Evolutionary conservation across 495 filamentous ascomycete species (phyloP), one percentile per base, ranked within the genome.

Genomic region (Cetradonia linearis): DNA sequence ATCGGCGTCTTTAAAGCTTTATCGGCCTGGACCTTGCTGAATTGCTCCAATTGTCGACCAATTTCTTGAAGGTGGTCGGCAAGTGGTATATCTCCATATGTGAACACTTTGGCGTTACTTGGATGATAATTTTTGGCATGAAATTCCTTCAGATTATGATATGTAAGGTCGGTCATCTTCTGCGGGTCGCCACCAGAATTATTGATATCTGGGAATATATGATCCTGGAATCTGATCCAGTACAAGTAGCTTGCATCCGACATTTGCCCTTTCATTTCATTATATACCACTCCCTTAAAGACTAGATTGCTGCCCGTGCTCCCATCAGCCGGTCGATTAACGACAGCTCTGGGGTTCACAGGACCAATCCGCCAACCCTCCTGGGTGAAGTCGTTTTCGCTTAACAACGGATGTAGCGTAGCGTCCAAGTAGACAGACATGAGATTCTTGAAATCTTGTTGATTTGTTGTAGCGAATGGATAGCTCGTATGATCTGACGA

Each of bases 191-290:
- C 93, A 30, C 94, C 93, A 4, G 91, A 96, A 74, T 98, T 96
- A 72, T 97, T 86, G 64, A 98, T 85, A 16, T 85, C 82, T 0
- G 93, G 93, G 68, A 93, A 90, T 25, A 98, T 89, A 71, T 92
- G 89, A 63, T 98, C 89, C 68, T 93, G 89, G 69, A 94, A 97
- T 56, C 83, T 77, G 62, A 96, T 93, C 65, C 95, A 96, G 74
- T 86, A 98, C 3, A 97, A 78, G 70, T 98, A 97, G 66, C 89
- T 89, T 16, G 93, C 88, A 71, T 97, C 93, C 9, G 93, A 97
- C 83, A 97, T 95, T 69, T 96, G 90, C 0, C 93, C 93, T 73
- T 98, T 98, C 93, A 98, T 98, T 74, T 98, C 93, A 68, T 98
- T 98, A 72, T 98, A 98, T 27, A 98, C 93, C 13, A 98, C 93